Evolutionary conservation across 1,284 basidiomycete genomes (phyloP), one percentile per base, ranked within the genome.

Genomic region (Cystobasidiaceae sp.): DNA sequence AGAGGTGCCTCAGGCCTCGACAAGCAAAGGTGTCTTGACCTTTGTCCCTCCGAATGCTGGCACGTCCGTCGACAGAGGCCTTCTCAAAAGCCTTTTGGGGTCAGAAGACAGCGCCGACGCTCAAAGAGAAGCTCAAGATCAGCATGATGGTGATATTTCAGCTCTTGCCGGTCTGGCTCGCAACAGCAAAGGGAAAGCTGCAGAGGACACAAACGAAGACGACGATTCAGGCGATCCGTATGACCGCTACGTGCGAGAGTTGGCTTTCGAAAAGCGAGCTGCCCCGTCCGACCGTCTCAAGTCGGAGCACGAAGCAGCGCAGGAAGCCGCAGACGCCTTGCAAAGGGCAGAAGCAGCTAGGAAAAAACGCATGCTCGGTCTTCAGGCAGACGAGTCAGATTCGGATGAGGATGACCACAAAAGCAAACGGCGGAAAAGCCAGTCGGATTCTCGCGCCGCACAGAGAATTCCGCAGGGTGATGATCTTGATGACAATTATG

Each of bases 281-380:
- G 90, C 93, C 73, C 90, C 96, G 0, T 96, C 93, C 74, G 90
- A 99, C 75, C 81, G 96, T 62, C 91, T 92, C 43, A 97, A 97
- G 80, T 96, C 93, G 0, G 94, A 96, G 73, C 93, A 94, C 71
- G 96, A 99, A 76, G 73, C 91, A 13, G 93, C 92, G 1, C 72
- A 88, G 62, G 93, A 96, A 70, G 90, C 90, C 74, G 93, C 90
- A 71, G 88, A 92, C 72, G 81, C 84, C 2, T 79, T 98, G 52
- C 88, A 93, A 78, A 87, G 85, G 74, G 89, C 90, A 0, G 96
- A 99, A 78, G 82, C 83, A 68, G 84, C 82, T 71, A 82, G 96
- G 17, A 76, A 87, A 58, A 82, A 86, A 70, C 84, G 96, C 19
- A 97, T 97, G 93, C 78, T 88, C 46, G 94, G 11, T 39, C 39